These are phyloP conservation scores for Curvularia sp. DNA, from an alignment of 2,329 filamentous ascomycete species.

Conservation along the genomic window DNA sequence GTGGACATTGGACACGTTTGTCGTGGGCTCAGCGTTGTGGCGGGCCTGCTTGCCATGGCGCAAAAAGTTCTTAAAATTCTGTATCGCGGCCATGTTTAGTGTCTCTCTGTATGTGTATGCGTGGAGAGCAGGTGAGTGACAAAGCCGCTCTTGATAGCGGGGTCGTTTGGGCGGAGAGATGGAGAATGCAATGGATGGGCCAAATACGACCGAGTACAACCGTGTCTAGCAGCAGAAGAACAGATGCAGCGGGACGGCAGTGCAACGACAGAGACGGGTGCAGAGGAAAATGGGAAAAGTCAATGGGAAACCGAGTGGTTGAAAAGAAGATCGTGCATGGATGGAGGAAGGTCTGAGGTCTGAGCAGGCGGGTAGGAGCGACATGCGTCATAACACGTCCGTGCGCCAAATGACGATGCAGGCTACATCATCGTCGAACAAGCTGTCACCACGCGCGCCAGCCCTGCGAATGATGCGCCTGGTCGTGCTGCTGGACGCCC, in stretches of 20 bases:
- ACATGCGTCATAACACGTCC: slow-evolving; percentile 20
- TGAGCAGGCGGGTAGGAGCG: slow-evolving; percentile 34
- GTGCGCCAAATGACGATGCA: slow-evolving; percentile 34
- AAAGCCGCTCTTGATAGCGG: slow-evolving; percentile 28
- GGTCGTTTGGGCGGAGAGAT: slow-evolving; percentile 28
- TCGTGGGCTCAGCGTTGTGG: slow-evolving; percentile 68
- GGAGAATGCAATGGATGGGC: slow-evolving; percentile 12
- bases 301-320: slow-evolving; percentile 25
- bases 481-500: background rate
- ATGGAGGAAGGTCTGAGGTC: slow-evolving; percentile 21
- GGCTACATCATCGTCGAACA: slow-evolving; percentile 36
- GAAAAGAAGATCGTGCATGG: slow-evolving; percentile 35
- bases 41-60: slow-evolving; percentile 96
- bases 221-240: slow-evolving; percentile 21
- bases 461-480: slow-evolving; percentile 15
- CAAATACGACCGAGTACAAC: slow-evolving; percentile 25
- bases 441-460: slow-evolving; percentile 20
- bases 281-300: slow-evolving; percentile 19
- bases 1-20: slow-evolving; percentile 69
- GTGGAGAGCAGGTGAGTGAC: slow-evolving; percentile 11
- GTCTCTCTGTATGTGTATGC: slow-evolving; percentile 4
- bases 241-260: slow-evolving; percentile 17
- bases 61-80: slow-evolving; percentile 98
- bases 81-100: slow-evolving; percentile 72
- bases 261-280: slow-evolving; percentile 21